A percentile compares a stretch with the other conserved stretches of the same genome.
phyloP scores from a whole-genome alignment of 2,329 filamentous ascomycete genomes.

The Chrysoporthe cubensis region DNA sequence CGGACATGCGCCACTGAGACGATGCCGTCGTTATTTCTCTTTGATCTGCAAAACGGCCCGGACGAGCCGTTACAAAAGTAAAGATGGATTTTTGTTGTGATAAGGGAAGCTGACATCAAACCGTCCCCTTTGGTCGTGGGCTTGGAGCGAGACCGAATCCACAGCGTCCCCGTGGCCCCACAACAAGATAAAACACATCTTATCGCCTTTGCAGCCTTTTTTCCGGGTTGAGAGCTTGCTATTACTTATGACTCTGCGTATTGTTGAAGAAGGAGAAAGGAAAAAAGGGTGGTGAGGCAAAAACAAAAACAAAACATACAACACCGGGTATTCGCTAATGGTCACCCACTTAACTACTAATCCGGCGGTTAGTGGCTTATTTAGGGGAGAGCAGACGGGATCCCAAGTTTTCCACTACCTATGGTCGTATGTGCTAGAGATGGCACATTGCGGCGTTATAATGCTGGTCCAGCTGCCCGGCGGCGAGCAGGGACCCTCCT shows the following conservation, averaged over 20 bases:
- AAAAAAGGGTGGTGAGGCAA: background rate
- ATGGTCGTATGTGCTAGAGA: background rate
- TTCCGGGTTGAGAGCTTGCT: too few relatives aligned
- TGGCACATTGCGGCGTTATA: background rate
- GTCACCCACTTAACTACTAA: constrained; percentile 9
- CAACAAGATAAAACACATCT: too few relatives aligned
- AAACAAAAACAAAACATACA: constrained; percentile 4
- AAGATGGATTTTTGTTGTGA: background rate
- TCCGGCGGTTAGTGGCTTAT: constrained; percentile 5
- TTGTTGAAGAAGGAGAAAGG: background rate
- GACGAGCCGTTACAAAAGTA: too few relatives aligned
- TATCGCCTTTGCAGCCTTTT: too few relatives aligned
- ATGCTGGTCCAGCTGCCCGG: background rate
- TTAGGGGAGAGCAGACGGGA: constrained; percentile 8
- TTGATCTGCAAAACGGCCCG: too few relatives aligned
- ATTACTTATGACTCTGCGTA: too few relatives aligned
- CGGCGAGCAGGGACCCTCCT: too few relatives aligned
- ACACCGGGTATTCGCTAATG: constrained; percentile 10
- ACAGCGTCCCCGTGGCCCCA: background rate
- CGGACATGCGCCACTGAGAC: too few relatives aligned
- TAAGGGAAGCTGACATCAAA: background rate
- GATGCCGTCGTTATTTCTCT: too few relatives aligned
- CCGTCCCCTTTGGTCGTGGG: background rate
- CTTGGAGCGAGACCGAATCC: background rate
- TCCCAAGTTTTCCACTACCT: constrained; percentile 7